phyloP scores from a whole-genome alignment of 306 rosid genomes.

The Oemleria cerasiformis region DNA sequence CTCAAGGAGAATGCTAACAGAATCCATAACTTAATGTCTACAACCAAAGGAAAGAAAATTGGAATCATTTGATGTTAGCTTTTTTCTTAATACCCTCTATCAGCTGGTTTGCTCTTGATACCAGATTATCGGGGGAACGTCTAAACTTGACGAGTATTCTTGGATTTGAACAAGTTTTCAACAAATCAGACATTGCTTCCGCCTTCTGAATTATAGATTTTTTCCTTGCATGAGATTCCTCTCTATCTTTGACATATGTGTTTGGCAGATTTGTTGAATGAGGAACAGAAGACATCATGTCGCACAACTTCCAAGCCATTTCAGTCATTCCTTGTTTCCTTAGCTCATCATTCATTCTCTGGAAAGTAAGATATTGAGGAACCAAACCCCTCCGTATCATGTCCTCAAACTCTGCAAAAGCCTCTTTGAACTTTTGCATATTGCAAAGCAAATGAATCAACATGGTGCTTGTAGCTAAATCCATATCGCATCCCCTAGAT shows the following conservation, averaged over 20 bases:
- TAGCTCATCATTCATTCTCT: conserved; percentile 53
- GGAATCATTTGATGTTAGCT: background rate
- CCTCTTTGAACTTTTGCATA: conserved; percentile 69
- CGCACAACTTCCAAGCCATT: conserved; percentile 56
- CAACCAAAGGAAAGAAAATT: background rate
- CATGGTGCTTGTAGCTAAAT: conserved; percentile 79
- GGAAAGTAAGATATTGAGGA: conserved; percentile 87
- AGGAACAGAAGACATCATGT: conserved; percentile 73
- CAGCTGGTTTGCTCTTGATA: conserved; percentile 44
- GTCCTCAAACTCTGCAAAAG: conserved; percentile 66
- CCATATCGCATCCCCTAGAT: conserved; percentile 69
- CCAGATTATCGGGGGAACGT: conserved; percentile 40
- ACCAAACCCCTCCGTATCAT: conserved; percentile 75
- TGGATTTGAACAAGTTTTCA: conserved; percentile 64
- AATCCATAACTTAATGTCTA: conserved; percentile 7
- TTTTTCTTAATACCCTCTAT: conserved; percentile 49
- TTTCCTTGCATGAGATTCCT: conserved; percentile 46
- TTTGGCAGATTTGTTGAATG: conserved; percentile 66
- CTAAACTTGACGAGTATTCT: conserved; percentile 51
- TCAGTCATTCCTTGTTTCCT: conserved; percentile 58
- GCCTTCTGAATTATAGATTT: conserved; percentile 64
- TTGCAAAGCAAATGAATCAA: conserved; percentile 70
- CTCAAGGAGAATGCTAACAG: background rate
- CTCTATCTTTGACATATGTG: conserved; percentile 47
- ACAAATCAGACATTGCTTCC: conserved; percentile 62